A percentile compares a stretch with the other conserved stretches of the same genome.
Conservation (phyloP, 352 stramenopile genomes). For the Phytophthora capsici region DNA sequence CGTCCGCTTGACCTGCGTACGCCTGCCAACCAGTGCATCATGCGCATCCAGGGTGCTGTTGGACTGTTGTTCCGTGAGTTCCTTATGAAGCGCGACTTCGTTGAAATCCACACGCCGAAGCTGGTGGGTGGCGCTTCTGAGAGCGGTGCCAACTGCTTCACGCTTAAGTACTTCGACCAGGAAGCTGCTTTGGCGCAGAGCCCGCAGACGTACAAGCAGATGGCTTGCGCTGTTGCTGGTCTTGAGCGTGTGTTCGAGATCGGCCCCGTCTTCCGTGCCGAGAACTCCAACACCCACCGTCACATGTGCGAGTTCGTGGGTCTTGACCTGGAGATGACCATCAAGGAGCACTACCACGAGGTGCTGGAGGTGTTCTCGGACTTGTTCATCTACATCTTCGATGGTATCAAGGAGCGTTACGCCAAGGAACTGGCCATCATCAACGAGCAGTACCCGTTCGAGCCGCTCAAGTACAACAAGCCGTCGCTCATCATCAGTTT, state of each 20-base stretch:
- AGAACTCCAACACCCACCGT: slow-evolving; percentile 99
- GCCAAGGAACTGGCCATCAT: slow-evolving; percentile 95
- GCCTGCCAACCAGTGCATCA: slow-evolving; percentile 98
- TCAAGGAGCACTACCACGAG: slow-evolving; percentile 99
- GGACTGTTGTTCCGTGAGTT: slow-evolving; percentile 98
- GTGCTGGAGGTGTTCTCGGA: slow-evolving; percentile 97
- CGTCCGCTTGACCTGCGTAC: slow-evolving; percentile 97
- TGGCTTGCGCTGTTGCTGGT: slow-evolving; percentile 97
- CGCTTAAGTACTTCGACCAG: slow-evolving; percentile 98
- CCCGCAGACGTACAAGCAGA: slow-evolving; percentile 99
- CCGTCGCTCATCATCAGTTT: slow-evolving; percentile 94
- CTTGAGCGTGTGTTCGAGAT: slow-evolving; percentile 99
- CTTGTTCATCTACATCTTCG: slow-evolving; percentile 99
- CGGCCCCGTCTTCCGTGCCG: slow-evolving; percentile 98
- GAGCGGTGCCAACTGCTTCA: slow-evolving; percentile 98
- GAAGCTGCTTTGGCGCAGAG: slow-evolving; percentile 96
- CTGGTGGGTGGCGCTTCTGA: slow-evolving; percentile 97
- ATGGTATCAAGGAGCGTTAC: slow-evolving; percentile 95
- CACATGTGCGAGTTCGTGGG: slow-evolving; percentile 99
- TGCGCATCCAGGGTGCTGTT: slow-evolving; percentile 97
- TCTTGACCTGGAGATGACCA: slow-evolving; percentile 99
- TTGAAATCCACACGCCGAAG: slow-evolving; percentile 99
- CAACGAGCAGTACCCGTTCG: slow-evolving; percentile 97
- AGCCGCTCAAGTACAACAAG: slow-evolving; percentile 97
- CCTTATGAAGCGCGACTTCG: slow-evolving; percentile 94